Evolutionary conservation across 176 grass and related monocot genomes (phyloP).

Genomic region (Zea luxurians): DNA sequence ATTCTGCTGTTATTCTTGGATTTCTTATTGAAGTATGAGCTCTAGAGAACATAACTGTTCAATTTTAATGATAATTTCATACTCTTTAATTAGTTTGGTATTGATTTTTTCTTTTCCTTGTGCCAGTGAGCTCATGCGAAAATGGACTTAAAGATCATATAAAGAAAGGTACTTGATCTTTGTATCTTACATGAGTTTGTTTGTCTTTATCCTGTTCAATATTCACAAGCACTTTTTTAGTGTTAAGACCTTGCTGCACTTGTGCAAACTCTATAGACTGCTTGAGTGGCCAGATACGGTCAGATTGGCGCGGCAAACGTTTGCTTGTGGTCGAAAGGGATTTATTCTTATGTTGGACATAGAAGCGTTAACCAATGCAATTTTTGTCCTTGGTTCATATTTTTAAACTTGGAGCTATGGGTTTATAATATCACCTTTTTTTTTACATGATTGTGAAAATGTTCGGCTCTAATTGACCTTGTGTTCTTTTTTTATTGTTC

Average conservation of each 20-base stretch:
- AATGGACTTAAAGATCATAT: slow-evolving; percentile 53
- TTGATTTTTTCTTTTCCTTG: slow-evolving; percentile 8
- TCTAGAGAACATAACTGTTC: neutral
- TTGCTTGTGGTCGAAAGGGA: neutral
- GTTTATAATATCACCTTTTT: neutral
- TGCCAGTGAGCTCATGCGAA: slow-evolving; percentile 53
- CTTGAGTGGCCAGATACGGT: neutral
- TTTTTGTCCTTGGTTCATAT: neutral
- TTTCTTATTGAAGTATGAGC: slow-evolving; percentile 7
- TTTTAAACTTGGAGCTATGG: neutral
- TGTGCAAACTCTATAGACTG: neutral
- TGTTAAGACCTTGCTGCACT: neutral
- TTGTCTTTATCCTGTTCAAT: slow-evolving; percentile 8
- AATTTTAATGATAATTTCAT: neutral
- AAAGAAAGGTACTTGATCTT: slow-evolving; percentile 44
- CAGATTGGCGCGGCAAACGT: neutral
- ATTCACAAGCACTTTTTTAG: neutral
- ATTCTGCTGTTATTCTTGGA: neutral
- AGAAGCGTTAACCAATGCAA: neutral
- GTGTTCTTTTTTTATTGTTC: slow-evolving; percentile 18
- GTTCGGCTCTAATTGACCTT: neutral
- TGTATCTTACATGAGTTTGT: slow-evolving; percentile 6
- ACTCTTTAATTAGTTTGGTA: slow-evolving; percentile 13
- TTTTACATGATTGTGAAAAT: slow-evolving; percentile 19
- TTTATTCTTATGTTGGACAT: neutral